Evolutionary conservation across 495 filamentous ascomycete genomes (phyloP), one percentile per base, ranked within the genome.

Genomic region (Penicillium arizonense): DNA sequence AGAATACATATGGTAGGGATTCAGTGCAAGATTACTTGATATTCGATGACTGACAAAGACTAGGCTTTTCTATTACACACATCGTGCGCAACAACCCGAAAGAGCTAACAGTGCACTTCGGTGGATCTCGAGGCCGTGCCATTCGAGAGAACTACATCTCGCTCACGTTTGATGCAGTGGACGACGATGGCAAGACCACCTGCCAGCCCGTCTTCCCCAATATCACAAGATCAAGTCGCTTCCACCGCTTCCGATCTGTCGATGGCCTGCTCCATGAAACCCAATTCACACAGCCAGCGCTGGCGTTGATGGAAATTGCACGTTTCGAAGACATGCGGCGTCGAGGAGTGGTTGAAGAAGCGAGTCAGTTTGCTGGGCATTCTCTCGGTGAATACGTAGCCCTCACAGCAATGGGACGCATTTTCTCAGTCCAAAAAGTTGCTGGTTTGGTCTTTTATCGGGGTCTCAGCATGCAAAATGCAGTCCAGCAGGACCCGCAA

Each of bases 371-470:
- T 52, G 72, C 72, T 20, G 74, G 74, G 5, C 74, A 77, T 36
- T 77, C 74, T 0, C 61, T 77, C 1, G 74, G 74, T 2, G 74
- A 77, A 43, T 77, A 70, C 38, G 59, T 58, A 0, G 71, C 70
- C 3, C 54, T 77, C 8, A 56, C 59, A 4, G 58, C 68, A 0
- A 46, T 73, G 11, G 59, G 60, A 5, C 43, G 55, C 8, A 53
- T 69, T 18, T 55, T 73, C 18, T 62, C 66, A 0, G 42, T 70
- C 4, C 61, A 65, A 10, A 43, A 49, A 2, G 55, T 75, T 12
- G 44, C 67, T 0, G 47, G 58, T 39, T 18, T 75, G n/a, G 62
- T 65, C 6, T 77, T 77, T 49, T 76, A 74, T 42, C 69, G 75
- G 13, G 75, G 75, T 10, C 44, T 75, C 18, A 53, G 59, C 14